Evolutionary conservation across 148 eudicot species (phyloP), one percentile per base, ranked within the genome.

Genomic region (Cornus controversa): DNA sequence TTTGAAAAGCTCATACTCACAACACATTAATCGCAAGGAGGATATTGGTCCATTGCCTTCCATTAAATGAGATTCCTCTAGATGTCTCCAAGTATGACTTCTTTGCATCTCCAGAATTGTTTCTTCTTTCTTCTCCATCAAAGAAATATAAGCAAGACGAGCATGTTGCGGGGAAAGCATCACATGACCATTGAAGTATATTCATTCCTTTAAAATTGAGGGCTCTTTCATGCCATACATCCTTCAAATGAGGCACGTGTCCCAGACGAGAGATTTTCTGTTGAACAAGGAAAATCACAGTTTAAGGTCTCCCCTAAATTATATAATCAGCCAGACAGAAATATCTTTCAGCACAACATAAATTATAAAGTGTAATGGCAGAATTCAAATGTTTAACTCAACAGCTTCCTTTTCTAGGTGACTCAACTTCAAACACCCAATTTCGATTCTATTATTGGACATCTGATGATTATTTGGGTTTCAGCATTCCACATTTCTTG

Each of bases 21-120:
- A 91, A 66, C 26, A 90, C 84, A 80, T 93, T 93, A 75, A 79
- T 67, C 28, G 83, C 89, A 66, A 93, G 88, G 71, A 93, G 87
- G 69, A 81, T 60, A 64, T 85, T 81, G 45, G 96, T 93, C 92
- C 87, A 91, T 67, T 70, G 82, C 77, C 98, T 85, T 78, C 78
- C 82, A 60, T 75, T 74, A 80, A 76, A 81, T 2, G 82, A 75
- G 77, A 70, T 57, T 72, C 80, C 73, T 42, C 79, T 81, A 10
- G 90, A 80, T 65, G 81, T 71, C 34, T 66, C 83, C 64, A 75
- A 64, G 37, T 84, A 78, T 73, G 90, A 77, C 77, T 81, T 80
- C 69, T 84, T 78, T 31, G 75, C 50, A 50, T 40, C 64, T 57
- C 79, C 64, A 7, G 71, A 78, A 64, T 82, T 80, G 36, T 67